phyloP scores from a whole-genome alignment of 1,284 basidiomycete genomes.

The Ustilago crameri region DNA sequence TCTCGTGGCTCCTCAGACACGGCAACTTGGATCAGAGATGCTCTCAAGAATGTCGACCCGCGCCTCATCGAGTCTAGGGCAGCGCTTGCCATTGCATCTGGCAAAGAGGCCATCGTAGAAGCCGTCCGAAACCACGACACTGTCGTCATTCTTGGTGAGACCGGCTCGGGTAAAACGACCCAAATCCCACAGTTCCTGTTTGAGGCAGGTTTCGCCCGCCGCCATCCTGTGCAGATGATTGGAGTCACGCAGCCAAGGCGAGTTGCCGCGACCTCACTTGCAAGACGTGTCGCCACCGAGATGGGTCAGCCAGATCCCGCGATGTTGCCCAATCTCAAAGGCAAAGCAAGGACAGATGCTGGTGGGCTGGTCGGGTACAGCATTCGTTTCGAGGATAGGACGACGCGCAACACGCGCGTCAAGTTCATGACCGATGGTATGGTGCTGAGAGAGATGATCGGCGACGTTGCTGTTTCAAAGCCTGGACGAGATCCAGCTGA shows the following conservation, averaged over 20 bases:
- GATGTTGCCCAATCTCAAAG: slow-evolving; percentile 24
- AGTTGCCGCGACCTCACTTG: slow-evolving; percentile 92
- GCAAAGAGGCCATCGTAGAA: slow-evolving; percentile 48
- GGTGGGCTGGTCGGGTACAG: slow-evolving; percentile 83
- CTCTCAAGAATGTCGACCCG: slow-evolving; percentile 37
- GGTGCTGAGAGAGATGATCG: slow-evolving; percentile 88
- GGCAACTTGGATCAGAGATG: slow-evolving; percentile 27
- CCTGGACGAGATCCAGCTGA: not conserved
- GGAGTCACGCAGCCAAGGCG: slow-evolving; percentile 85
- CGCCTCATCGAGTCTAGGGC: slow-evolving; percentile 40
- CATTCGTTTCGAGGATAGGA: slow-evolving; percentile 91
- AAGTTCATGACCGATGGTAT: slow-evolving; percentile 98
- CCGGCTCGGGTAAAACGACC: slow-evolving; percentile 97
- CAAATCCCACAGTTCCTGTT: slow-evolving; percentile 74
- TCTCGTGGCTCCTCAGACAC: slow-evolving; percentile 6
- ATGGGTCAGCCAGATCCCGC: slow-evolving; percentile 72
- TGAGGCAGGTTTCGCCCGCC: slow-evolving; percentile 72
- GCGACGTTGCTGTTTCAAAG: slow-evolving; percentile 12
- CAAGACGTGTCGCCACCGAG: slow-evolving; percentile 86
- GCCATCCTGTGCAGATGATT: slow-evolving; percentile 70
- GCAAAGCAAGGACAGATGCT: slow-evolving; percentile 28
- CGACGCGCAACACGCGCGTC: slow-evolving; percentile 77
- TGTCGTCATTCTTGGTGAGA: slow-evolving; percentile 91
- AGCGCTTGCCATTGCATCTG: slow-evolving; percentile 59
- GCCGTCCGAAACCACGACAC: slow-evolving; percentile 78